These are phyloP conservation scores for Paramecium sexaurelia DNA, from an alignment of 73 alveolate genomes.

Conservation along the genomic window DNA sequence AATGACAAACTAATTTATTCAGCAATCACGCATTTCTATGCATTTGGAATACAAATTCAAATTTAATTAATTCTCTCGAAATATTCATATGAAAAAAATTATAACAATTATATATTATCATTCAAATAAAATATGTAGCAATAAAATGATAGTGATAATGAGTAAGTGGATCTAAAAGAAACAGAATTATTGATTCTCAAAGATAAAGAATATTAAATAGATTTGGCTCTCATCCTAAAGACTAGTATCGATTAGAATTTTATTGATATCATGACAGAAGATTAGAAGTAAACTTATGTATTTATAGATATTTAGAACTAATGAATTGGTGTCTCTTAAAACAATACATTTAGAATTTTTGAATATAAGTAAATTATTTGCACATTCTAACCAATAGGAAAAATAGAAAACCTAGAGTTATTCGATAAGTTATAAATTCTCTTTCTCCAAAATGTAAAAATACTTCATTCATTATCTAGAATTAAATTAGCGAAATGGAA, in stretches of 20 bases:
- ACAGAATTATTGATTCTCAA: not conserved
- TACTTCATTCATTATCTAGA: not conserved
- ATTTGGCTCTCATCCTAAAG: not conserved
- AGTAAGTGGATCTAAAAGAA: not conserved
- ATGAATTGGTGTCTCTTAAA: not conserved
- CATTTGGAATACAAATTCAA: not conserved
- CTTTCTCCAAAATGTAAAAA: not conserved
- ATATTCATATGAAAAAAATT: not conserved
- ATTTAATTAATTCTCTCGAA: too few species aligned
- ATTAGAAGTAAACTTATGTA: not conserved
- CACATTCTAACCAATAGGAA: not conserved
- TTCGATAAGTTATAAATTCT: constrained; percentile 15
- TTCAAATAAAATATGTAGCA: not conserved
- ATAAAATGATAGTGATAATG: not conserved
- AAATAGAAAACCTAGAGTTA: constrained; percentile 9
- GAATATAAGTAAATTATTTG: not conserved
- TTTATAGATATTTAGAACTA: not conserved
- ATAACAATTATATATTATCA: not conserved
- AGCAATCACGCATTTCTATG: too few species aligned
- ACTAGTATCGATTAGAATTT: constrained; percentile 3
- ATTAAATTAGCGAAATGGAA: not conserved
- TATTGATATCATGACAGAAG: constrained; percentile 18
- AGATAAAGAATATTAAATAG: constrained; percentile 16
- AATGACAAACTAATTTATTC: not conserved
- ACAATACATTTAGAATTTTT: constrained; percentile 25